These are phyloP conservation scores for Setaria viridis DNA, from an alignment of 202 grass and related monocot genomes.

Conservation along the genomic window DNA sequence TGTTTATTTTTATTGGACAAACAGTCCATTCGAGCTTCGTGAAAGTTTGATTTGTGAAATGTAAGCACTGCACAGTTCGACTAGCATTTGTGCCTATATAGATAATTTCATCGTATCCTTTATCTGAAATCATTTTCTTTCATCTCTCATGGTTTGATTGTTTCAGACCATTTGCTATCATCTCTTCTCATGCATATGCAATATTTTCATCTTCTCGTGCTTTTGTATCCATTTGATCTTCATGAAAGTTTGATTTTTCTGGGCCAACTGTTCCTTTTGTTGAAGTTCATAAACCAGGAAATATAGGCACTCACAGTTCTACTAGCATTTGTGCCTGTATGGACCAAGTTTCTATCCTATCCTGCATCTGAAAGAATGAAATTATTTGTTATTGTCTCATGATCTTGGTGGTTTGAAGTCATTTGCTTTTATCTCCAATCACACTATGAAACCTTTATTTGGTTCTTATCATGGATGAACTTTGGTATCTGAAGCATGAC, in stretches of 20 bases:
- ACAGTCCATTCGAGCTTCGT: neutral
- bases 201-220: constrained; percentile 5
- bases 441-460: constrained; percentile 34
- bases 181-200: constrained; percentile 1
- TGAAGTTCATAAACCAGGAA: neutral
- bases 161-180: neutral
- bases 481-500: constrained; percentile 18
- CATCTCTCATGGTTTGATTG: neutral
- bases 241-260: neutral
- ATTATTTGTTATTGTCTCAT: neutral
- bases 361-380: constrained; percentile 1
- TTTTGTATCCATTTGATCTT: constrained; percentile 19
- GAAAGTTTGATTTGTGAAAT: neutral
- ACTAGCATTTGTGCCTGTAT: constrained; percentile 7
- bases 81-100: constrained; percentile 9
- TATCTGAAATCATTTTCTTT: neutral
- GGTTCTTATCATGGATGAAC: constrained; percentile 20
- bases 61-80: neutral
- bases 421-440: neutral
- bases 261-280: neutral
- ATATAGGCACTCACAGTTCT: neutral
- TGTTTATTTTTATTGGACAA: neutral
- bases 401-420: constrained; percentile 13
- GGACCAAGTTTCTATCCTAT: constrained; percentile 6
- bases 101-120: neutral